phyloP scores from a whole-genome alignment of 805 yeast genomes.

The Candida odintsovae region DNA sequence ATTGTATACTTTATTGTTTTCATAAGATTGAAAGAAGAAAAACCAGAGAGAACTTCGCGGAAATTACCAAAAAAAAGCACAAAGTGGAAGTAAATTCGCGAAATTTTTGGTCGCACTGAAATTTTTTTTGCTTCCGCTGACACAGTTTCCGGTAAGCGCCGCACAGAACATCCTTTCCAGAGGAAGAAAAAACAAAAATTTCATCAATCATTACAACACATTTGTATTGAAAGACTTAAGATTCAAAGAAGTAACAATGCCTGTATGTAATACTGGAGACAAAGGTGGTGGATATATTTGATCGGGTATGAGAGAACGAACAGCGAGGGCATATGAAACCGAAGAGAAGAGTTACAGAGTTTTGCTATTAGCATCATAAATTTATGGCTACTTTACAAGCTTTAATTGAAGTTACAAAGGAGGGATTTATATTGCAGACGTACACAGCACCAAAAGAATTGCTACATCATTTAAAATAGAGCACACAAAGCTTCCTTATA shows the following conservation, averaged over 20 bases:
- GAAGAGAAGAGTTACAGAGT: background rate
- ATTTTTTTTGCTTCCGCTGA: too few species aligned
- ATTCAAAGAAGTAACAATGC: constrained; percentile 32
- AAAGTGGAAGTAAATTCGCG: too few species aligned
- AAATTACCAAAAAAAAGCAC: background rate
- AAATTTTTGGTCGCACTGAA: background rate
- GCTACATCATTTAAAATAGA: too few species aligned
- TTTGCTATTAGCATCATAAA: background rate
- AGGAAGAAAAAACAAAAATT: constrained; percentile 18
- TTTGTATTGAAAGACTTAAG: constrained; percentile 4
- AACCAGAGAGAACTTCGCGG: background rate
- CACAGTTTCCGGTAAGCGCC: background rate
- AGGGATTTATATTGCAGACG: too few species aligned
- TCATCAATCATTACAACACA: constrained; percentile 13
- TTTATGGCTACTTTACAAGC: too few species aligned
- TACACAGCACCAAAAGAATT: too few species aligned
- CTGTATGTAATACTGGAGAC: constrained; percentile 29
- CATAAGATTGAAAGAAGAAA: too few species aligned
- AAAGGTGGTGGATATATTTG: background rate
- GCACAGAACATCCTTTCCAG: background rate
- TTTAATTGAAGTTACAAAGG: too few species aligned
- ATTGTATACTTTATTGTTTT: too few species aligned
- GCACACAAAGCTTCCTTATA: too few species aligned
- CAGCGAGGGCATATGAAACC: background rate
- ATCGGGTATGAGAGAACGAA: background rate